Base-by-base conservation (phyloP, 768 basidiomycete genomes). In the Botryobasidium botryosum region DNA sequence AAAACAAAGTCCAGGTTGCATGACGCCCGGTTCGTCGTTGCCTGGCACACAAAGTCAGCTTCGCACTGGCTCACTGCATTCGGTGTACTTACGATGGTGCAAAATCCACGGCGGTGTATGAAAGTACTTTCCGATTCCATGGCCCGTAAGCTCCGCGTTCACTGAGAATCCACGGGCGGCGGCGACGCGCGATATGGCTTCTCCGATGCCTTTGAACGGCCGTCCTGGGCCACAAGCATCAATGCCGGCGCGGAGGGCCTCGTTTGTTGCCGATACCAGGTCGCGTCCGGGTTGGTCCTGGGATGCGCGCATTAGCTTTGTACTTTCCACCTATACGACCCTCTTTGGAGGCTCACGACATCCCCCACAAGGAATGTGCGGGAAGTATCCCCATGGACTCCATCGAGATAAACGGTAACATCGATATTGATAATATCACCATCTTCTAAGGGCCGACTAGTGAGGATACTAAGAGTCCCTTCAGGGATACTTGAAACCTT, bases 361-460 rank as follows among this genome's bases (percentile, higher is more conserved):
- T 75, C 57, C 31, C 87, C 87, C 4, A 92, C 76, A 2, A 80
- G 60, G 58, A 87, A 90, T 0, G 81, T 92, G 41, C 70, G 62
- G 0, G 86, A 88, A 0, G 87, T 91, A 53, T 92, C 90, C 1
- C 90, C 90, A 52, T 92, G 88, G 59, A 74, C 87, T 1, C 82
- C 80, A 46, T 84, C 62, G n/a, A 79, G 62, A 57, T 72, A 91
- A 6, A 91, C 68, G 1, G 90, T 91, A 6, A 94, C 61, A 58
- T 94, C 90, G 35, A 92, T 67, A 57, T 90, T 90, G 53, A 94
- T 65, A 37, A 94, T 81, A 50, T 94, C 90, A 1, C 79, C 81
- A 37, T 83, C 67, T 56, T 80, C 70, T 3, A 94, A 68, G 0
- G 74, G 75, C 28, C 87, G 83, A 46, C 87, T 90, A 51, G 7